These are phyloP conservation scores for Gyrodon lividus DNA, from an alignment of 768 basidiomycete species.

Conservation along the genomic window DNA sequence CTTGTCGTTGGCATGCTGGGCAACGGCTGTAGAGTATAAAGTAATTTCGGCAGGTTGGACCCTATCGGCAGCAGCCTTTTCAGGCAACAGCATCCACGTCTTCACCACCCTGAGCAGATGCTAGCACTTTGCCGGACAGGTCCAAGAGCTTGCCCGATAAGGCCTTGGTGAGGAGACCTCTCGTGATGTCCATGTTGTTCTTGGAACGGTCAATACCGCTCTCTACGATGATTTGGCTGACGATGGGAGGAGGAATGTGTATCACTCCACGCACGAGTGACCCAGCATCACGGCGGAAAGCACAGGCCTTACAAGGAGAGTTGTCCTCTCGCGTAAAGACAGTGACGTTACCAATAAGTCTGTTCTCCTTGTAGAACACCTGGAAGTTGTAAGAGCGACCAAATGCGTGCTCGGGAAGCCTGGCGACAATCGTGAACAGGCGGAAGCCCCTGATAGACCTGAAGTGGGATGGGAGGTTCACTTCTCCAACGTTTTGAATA, in stretches of 20 bases:
- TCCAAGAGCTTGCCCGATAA: conserved; percentile 19
- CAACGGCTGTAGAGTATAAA: conserved; percentile 22
- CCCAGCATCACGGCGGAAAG: conserved; percentile 12
- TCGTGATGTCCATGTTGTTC: conserved; percentile 13
- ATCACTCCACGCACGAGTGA: conserved; percentile 26
- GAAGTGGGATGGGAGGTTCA: conserved; percentile 14
- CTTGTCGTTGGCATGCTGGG: conserved; percentile 13
- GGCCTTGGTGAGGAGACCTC: conserved; percentile 10
- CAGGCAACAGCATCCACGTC: background rate
- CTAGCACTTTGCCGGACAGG: conserved; percentile 9
- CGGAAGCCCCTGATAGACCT: conserved; percentile 22
- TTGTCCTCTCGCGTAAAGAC: conserved; percentile 25
- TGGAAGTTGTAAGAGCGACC: conserved; percentile 24
- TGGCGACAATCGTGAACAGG: conserved; percentile 23
- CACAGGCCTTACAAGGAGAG: conserved; percentile 27
- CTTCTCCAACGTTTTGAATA: conserved; percentile 5
- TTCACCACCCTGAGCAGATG: conserved; percentile 17
- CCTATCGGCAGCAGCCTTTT: background rate
- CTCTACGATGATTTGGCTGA: conserved; percentile 21
- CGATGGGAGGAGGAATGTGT: conserved; percentile 15
- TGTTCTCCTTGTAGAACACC: conserved; percentile 12
- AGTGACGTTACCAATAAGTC: conserved; percentile 18
- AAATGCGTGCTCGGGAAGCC: conserved; percentile 23
- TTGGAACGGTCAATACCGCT: background rate
- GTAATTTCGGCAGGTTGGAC: conserved; percentile 21